A percentile compares a stretch with the other conserved stretches of the same genome.
These are phyloP conservation scores for Phytopythium oedochilum DNA, from an alignment of 352 stramenopile species.

Conservation along the genomic window DNA sequence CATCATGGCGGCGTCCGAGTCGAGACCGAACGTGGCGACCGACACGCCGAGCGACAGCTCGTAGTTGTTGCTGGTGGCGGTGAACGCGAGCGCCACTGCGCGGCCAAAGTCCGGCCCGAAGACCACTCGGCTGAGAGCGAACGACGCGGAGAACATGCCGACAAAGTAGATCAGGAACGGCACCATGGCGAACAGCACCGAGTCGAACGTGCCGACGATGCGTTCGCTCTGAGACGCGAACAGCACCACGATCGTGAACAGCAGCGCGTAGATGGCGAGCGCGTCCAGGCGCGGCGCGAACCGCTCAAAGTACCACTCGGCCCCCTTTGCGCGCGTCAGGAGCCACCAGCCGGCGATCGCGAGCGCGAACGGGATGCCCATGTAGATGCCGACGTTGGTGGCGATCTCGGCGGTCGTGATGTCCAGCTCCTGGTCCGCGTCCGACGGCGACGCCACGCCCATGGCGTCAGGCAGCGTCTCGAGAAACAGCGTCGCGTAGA, in stretches of 20 bases:
- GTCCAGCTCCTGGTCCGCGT: slow-evolving; percentile 19
- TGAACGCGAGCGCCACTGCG: slow-evolving; percentile 55
- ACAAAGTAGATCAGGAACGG: slow-evolving; percentile 65
- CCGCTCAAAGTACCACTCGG: slow-evolving; percentile 41
- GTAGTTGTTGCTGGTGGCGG: slow-evolving; percentile 86
- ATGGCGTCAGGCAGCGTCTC: slow-evolving; percentile 37
- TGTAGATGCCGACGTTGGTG: slow-evolving; percentile 60
- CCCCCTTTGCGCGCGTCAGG: slow-evolving; percentile 27
- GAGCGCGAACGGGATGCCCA: slow-evolving; percentile 58
- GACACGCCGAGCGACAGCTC: slow-evolving; percentile 68
- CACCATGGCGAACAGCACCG: slow-evolving; percentile 51
- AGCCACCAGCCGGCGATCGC: slow-evolving; percentile 31
- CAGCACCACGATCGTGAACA: slow-evolving; percentile 69
- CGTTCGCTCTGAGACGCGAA: slow-evolving; percentile 69
- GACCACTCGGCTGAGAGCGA: slow-evolving; percentile 24
- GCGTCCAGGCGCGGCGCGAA: slow-evolving; percentile 39
- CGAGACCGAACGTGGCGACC: slow-evolving; percentile 59
- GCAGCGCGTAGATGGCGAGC: slow-evolving; percentile 46
- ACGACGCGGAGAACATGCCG: slow-evolving; percentile 48
- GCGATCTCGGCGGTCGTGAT: slow-evolving; percentile 42
- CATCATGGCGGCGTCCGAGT: slow-evolving; percentile 60
- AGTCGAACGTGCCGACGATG: slow-evolving; percentile 43
- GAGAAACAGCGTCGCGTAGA: slow-evolving; percentile 52
- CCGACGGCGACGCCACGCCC: slow-evolving; percentile 16
- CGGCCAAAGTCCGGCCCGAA: slow-evolving; percentile 39